A percentile compares a stretch with the other conserved stretches of the same genome.
These are phyloP conservation scores for Huiozyma naganishii DNA, from an alignment of 805 yeast species.

Conservation along the genomic window DNA sequence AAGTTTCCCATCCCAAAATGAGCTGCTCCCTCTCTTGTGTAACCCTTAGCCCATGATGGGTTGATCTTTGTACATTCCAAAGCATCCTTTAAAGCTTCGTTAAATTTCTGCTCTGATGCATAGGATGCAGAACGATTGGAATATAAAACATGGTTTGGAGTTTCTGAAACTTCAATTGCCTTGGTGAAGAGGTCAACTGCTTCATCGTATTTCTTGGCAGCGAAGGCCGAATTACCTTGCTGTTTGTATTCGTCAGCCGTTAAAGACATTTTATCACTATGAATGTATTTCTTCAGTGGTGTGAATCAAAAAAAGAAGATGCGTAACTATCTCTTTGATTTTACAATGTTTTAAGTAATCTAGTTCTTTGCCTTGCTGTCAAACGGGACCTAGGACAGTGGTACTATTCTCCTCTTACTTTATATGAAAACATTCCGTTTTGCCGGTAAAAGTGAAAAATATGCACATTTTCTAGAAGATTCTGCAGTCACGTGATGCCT, in stretches of 20 bases:
- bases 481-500: not conserved
- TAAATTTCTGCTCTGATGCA: constrained; percentile 67
- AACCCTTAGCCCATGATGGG: constrained; percentile 90
- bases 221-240: constrained; percentile 87
- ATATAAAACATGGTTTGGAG: constrained; percentile 84
- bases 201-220: constrained; percentile 69
- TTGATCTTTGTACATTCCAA: constrained; percentile 70
- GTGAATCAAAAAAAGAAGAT: too few species aligned
- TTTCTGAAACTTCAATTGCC: constrained; percentile 74
- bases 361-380: too few species aligned
- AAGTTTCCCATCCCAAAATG: constrained; percentile 74
- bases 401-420: too few species aligned
- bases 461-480: not conserved
- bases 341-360: too few species aligned
- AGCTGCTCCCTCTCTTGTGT: constrained; percentile 89
- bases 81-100: constrained; percentile 75
- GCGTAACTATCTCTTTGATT: too few species aligned
- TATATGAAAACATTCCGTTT: too few species aligned
- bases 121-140: constrained; percentile 91
- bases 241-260: constrained; percentile 73
- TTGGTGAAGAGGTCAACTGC: constrained; percentile 76
- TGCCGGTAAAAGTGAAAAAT: too few species aligned
- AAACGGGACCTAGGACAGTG: too few species aligned
- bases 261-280: constrained; percentile 6
- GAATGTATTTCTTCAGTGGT: not conserved